Evolutionary conservation across 768 basidiomycete species (phyloP).

Genomic region (Pleurotus tuoliensis): DNA sequence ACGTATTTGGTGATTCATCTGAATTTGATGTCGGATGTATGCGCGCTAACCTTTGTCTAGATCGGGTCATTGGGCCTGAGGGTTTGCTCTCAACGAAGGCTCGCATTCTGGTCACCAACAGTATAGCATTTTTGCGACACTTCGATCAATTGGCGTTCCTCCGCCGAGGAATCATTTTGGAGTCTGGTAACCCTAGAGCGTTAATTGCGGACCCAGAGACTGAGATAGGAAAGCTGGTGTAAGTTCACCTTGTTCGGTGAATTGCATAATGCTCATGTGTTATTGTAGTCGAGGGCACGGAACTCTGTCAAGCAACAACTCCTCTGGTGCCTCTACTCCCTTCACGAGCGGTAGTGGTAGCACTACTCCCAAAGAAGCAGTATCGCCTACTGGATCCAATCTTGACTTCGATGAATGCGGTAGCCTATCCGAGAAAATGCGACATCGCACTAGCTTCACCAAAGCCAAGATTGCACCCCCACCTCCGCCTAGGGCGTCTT

Average conservation of each 20-base stretch:
- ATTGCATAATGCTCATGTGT: background rate
- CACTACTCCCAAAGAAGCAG: conserved; percentile 23
- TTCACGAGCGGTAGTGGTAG: conserved; percentile 31
- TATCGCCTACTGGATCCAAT: background rate
- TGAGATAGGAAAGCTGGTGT: conserved; percentile 76
- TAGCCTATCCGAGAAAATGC: conserved; percentile 45
- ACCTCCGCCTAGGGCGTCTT: conserved; percentile 33
- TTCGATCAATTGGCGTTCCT: conserved; percentile 76
- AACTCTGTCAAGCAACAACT: conserved; percentile 25
- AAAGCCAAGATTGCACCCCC: conserved; percentile 48
- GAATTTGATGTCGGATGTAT: background rate
- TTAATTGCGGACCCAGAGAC: conserved; percentile 58
- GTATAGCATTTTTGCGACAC: conserved; percentile 75
- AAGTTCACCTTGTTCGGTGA: conserved; percentile 20
- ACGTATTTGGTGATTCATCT: conserved; percentile 63
- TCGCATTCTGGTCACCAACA: conserved; percentile 83
- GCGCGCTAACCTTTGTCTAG: conserved; percentile 30
- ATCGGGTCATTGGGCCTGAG: conserved; percentile 81
- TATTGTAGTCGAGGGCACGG: conserved; percentile 41
- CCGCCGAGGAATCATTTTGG: conserved; percentile 78
- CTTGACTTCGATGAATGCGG: background rate
- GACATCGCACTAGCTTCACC: conserved; percentile 52
- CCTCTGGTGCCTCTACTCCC: conserved; percentile 53
- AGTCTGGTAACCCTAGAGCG: conserved; percentile 62
- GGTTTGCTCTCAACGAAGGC: conserved; percentile 83